phyloP scores from a whole-genome alignment of 768 basidiomycete genomes.

The Gautieria morchelliformis region DNA sequence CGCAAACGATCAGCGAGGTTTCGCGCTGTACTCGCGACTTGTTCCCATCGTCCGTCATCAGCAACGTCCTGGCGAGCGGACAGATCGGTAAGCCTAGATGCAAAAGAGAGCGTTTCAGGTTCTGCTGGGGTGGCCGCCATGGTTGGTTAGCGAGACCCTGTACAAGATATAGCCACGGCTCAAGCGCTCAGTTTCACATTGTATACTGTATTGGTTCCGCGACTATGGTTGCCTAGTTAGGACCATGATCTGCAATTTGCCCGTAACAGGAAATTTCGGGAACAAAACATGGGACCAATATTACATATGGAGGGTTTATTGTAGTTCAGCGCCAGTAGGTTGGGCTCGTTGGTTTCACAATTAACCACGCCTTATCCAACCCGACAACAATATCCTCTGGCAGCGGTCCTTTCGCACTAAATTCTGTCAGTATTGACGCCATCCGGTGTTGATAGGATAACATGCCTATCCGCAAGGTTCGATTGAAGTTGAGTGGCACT shows the following conservation, averaged over 20 bases:
- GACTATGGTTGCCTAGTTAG: neutral
- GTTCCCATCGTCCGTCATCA: conserved; percentile 33
- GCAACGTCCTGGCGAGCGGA: conserved; percentile 1
- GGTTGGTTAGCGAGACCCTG: neutral
- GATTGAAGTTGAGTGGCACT: conserved; percentile 34
- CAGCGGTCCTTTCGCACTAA: conserved; percentile 40
- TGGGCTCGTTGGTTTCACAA: conserved; percentile 23
- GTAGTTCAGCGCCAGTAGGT: conserved; percentile 26
- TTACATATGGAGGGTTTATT: no score
- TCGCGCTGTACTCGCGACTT: conserved; percentile 42
- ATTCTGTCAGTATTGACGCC: no score
- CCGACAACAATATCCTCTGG: conserved; percentile 42
- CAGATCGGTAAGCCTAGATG: conserved; percentile 2
- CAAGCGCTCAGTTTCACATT: neutral
- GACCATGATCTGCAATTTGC: no score
- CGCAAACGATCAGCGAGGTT: conserved; percentile 56
- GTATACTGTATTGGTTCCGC: neutral
- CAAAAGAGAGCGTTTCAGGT: conserved; percentile 4
- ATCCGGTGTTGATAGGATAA: no score
- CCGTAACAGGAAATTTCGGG: no score
- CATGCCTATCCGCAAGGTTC: conserved; percentile 30
- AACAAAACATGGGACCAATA: no score
- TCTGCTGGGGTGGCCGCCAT: neutral
- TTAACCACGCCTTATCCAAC: conserved; percentile 38
- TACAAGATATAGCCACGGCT: neutral